Conservation (phyloP, 1,284 basidiomycete species). For the Ustilago hordei region DNA sequence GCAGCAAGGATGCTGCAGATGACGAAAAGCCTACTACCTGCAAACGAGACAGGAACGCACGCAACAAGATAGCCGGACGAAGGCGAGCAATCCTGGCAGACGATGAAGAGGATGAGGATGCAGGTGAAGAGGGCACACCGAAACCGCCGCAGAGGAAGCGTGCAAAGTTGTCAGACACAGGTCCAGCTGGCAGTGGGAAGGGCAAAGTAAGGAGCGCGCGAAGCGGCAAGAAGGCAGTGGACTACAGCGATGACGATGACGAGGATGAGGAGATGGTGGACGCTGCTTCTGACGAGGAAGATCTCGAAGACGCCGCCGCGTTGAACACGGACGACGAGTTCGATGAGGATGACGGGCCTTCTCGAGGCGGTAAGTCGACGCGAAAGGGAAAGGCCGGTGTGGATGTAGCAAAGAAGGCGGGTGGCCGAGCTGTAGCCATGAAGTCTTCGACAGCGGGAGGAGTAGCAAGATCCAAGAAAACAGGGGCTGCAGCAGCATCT, state of each 20-base stretch:
- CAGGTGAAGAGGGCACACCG: not conserved
- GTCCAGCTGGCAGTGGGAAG: not conserved
- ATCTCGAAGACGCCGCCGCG: conserved; percentile 20
- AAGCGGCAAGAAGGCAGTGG: conserved; percentile 5
- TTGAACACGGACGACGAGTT: conserved; percentile 27
- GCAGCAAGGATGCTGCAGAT: not conserved
- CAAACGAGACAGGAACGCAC: conserved; percentile 17
- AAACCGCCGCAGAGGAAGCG: conserved; percentile 31
- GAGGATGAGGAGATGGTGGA: conserved; percentile 38
- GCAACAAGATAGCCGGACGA: conserved; percentile 16
- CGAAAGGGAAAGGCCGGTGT: conserved; percentile 4
- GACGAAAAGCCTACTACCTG: not conserved
- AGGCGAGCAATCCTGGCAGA: conserved; percentile 20
- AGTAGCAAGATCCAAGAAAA: conserved; percentile 14
- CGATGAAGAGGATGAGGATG: conserved; percentile 28
- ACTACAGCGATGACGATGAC: conserved; percentile 31
- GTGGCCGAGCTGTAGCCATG: not conserved
- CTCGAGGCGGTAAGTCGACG: conserved; percentile 7
- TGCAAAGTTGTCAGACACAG: conserved; percentile 11
- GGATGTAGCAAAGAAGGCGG: conserved; percentile 9
- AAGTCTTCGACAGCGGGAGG: conserved; percentile 11
- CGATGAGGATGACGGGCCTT: conserved; percentile 5
- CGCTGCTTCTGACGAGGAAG: conserved; percentile 34
- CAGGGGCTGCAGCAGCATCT: not conserved
- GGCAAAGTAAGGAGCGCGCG: conserved; percentile 6